phyloP scores from a whole-genome alignment of 2,329 filamentous ascomycete species.

The Zelopaecilomyces penicillatus region DNA sequence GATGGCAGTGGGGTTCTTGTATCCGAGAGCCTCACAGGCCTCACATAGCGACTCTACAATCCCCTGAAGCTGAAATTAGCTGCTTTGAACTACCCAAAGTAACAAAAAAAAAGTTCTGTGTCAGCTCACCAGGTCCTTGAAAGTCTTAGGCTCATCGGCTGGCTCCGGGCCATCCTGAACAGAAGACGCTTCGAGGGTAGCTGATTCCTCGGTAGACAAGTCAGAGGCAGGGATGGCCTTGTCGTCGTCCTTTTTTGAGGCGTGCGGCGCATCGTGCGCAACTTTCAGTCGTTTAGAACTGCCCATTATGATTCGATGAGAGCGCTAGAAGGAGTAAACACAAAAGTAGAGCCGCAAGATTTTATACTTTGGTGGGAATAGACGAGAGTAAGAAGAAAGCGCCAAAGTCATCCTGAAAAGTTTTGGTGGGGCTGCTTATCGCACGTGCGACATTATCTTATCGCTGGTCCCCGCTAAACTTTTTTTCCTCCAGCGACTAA shows the following conservation, averaged over 20 bases:
- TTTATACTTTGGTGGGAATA: too few relatives aligned
- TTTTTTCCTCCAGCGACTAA: slow-evolving; percentile 18
- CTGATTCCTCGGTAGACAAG: slow-evolving; percentile 22
- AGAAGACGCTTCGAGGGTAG: slow-evolving; percentile 24
- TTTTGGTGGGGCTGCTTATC: slow-evolving; percentile 27
- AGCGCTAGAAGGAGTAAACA: too few relatives aligned
- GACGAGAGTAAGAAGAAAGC: too few relatives aligned
- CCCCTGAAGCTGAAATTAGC: slow-evolving; percentile 40
- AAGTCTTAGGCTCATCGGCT: slow-evolving; percentile 44
- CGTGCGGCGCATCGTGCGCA: slow-evolving; percentile 20
- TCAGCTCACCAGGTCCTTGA: slow-evolving; percentile 53
- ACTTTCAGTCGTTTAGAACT: slow-evolving; percentile 34
- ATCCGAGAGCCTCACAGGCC: slow-evolving; percentile 73
- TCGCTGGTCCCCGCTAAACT: slow-evolving; percentile 23
- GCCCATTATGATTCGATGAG: slow-evolving; percentile 22
- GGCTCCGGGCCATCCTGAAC: slow-evolving; percentile 23
- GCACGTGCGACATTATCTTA: slow-evolving; percentile 24
- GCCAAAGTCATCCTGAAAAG: slow-evolving; percentile 13
- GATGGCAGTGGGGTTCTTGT: slow-evolving; percentile 81
- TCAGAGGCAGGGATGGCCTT: slow-evolving; percentile 11
- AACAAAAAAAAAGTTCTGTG: not conserved
- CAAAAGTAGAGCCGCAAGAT: too few relatives aligned
- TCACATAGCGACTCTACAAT: slow-evolving; percentile 83
- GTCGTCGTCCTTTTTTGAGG: slow-evolving; percentile 2
- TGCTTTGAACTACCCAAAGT: slow-evolving; percentile 1